These are phyloP conservation scores for Harringtonia aguacate DNA, from an alignment of 2,329 filamentous ascomycete genomes.

Conservation along the genomic window DNA sequence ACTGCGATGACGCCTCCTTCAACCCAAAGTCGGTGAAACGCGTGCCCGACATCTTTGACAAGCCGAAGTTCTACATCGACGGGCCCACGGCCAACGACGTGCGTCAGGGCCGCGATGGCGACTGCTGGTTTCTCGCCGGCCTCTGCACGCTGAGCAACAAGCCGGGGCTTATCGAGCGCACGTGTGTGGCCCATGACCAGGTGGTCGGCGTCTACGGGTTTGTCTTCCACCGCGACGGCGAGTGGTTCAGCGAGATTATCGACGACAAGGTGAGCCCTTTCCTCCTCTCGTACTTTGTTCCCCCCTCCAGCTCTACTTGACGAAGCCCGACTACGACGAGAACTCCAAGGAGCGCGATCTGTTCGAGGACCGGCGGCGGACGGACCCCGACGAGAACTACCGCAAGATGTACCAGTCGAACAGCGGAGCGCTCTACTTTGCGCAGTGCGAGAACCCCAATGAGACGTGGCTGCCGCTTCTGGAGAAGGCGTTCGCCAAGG, in stretches of 20 bases:
- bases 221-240: constrained; percentile 71
- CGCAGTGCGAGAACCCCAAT: constrained; percentile 55
- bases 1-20: constrained; percentile 16
- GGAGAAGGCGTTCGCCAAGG: constrained; percentile 70
- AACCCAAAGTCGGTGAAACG: constrained; percentile 51
- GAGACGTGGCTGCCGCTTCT: constrained; percentile 67
- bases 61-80: constrained; percentile 67
- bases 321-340: constrained; percentile 52
- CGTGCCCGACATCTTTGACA: constrained; percentile 65
- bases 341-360: constrained; percentile 34
- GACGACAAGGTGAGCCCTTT: constrained; percentile 31
- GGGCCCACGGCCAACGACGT: constrained; percentile 69
- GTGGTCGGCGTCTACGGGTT: constrained; percentile 75
- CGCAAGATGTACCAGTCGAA: constrained; percentile 55
- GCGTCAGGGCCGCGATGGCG: constrained; percentile 65
- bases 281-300: not conserved
- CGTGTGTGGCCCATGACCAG: constrained; percentile 65
- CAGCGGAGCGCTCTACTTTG: constrained; percentile 59
- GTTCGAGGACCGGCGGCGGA: constrained; percentile 34
- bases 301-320: constrained; percentile 33
- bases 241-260: constrained; percentile 54
- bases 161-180: constrained; percentile 55
- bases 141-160: constrained; percentile 69
- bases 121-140: constrained; percentile 81
- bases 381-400: constrained; percentile 47